Evolutionary conservation across 345 rosid genomes (phyloP), one percentile per base, ranked within the genome.

Genomic region (Laguncularia racemosa): DNA sequence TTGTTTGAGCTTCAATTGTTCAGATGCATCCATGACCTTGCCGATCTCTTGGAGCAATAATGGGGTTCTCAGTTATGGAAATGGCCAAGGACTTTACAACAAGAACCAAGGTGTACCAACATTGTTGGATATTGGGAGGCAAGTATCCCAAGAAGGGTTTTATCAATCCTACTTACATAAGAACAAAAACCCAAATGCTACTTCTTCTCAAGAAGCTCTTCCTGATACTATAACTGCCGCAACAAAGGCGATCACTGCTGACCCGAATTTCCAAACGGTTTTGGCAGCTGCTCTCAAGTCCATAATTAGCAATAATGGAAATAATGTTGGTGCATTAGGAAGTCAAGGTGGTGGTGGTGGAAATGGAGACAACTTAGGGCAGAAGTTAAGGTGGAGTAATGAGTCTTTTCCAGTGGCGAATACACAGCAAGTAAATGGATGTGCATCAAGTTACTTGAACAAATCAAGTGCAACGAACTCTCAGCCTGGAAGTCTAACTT

Each of bases 241-340:
- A 43, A 79, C 88, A 44, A 76, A 82, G 72, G 92, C 90, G 13
- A 79, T 88, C 68, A 82, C 92, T 0, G 67, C 85, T 0, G 88
- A 91, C 71, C 96, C 98, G 40, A 79, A 61, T 75, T 91, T 88
- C 58, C 96, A 84, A 54, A 77, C 96, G 3, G 96, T 86, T 58
- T 66, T 91, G 18, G 88, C 74, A 0, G 81, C 80, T 20, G 98
- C 90, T 46, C 80, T 91, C 45, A 62, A 84, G 16, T 88, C 98
- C 19, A 81, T 91, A 65, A 85, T 91, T 12, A 50, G 70, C 43
- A 53, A 20, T 6, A 47, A 57, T 16, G 19, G 12, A 18, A 45
- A 48, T 15, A 46, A 55, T 12, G 56, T 51, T 16, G 33, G 52
- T 51, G 53, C 57, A 26, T 20, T 44, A 16, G 68, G 54, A 26